Evolutionary conservation across 768 basidiomycete genomes (phyloP).

Genomic region (Mycena latifolia): DNA sequence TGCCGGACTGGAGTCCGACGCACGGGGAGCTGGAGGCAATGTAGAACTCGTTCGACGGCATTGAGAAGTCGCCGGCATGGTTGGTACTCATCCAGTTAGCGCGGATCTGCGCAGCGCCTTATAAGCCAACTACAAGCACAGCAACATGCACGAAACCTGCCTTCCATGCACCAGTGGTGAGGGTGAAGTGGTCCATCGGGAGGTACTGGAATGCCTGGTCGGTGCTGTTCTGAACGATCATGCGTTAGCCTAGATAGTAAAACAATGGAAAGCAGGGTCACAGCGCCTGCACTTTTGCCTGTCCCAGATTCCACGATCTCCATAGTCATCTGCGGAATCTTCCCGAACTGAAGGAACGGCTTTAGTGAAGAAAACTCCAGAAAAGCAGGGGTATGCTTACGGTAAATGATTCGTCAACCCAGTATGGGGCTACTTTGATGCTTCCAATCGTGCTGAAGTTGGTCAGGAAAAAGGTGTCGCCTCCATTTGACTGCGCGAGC

Average conservation of each 20-base stretch:
- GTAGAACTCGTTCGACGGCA: conserved; percentile 20
- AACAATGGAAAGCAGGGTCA: background rate
- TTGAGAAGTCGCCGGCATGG: conserved; percentile 1
- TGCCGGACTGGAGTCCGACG: too few species aligned
- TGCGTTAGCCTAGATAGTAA: background rate
- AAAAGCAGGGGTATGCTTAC: background rate
- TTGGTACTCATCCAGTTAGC: too few species aligned
- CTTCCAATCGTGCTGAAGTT: too few species aligned
- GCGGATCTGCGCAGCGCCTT: too few species aligned
- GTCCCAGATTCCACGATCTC: conserved; percentile 6
- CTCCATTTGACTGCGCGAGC: background rate
- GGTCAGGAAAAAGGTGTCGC: conserved; percentile 8
- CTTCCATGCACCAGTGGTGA: too few species aligned
- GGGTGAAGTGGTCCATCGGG: too few species aligned
- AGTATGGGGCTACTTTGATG: background rate
- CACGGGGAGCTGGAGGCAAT: background rate
- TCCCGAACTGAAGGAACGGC: too few species aligned
- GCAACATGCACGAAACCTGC: too few species aligned
- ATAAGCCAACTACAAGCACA: too few species aligned
- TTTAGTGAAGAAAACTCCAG: background rate
- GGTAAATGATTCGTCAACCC: background rate
- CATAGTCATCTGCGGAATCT: too few species aligned
- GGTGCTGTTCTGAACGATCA: background rate
- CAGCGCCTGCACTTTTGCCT: background rate
- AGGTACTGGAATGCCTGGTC: too few species aligned